phyloP scores from a whole-genome alignment of 768 basidiomycete species.

The Tricholoma matsutake region DNA sequence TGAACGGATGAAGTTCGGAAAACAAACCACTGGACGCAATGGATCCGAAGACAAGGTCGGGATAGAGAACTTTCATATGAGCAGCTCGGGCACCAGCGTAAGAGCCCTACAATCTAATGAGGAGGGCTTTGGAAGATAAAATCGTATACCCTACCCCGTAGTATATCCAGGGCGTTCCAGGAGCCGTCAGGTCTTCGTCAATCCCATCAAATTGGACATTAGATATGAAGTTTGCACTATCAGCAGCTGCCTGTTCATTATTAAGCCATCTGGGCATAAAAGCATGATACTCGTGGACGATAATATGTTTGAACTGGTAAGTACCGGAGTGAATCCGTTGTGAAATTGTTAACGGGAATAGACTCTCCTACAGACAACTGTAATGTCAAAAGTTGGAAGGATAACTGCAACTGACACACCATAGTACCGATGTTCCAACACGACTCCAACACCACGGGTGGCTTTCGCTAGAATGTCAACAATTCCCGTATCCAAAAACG shows the following conservation, averaged over 20 bases:
- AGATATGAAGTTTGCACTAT: conserved; percentile 90
- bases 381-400: conserved; percentile 9
- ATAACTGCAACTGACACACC: conserved; percentile 40
- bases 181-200: conserved; percentile 65
- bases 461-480: conserved; percentile 80
- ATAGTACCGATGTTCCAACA: conserved; percentile 94
- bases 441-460: conserved; percentile 84
- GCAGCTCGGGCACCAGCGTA: conserved; percentile 94
- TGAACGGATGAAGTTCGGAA: conserved; percentile 3
- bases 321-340: conserved; percentile 79
- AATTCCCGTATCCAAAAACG: conserved; percentile 78
- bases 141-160: conserved; percentile 67
- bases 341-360: conserved; percentile 70
- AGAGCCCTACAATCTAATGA: conserved; percentile 54
- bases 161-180: conserved; percentile 84
- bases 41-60: conserved; percentile 84
- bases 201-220: conserved; percentile 74
- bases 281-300: conserved; percentile 1
- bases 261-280: conserved; percentile 65
- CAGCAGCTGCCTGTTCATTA: conserved; percentile 85
- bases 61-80: conserved; percentile 85
- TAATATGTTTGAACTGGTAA: conserved; percentile 3
- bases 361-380: conserved; percentile 52
- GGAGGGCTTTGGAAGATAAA: neutral
- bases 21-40: conserved; percentile 80